Evolutionary conservation across 257 asterid genomes (phyloP), one percentile per base, ranked within the genome.

Genomic region (Solanum bulbocastanum): DNA sequence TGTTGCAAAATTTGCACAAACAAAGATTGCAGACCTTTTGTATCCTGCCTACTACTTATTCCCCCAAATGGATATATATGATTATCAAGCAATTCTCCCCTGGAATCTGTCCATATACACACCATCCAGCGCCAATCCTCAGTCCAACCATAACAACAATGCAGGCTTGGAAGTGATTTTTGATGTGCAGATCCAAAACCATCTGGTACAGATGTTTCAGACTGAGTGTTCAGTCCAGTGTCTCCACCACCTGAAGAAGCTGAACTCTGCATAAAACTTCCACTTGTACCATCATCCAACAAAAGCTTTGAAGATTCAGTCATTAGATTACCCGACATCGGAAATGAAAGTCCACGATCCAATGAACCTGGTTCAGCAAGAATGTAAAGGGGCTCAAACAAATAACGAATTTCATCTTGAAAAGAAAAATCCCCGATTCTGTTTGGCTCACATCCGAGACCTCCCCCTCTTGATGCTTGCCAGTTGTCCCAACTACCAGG

Each of bases 61-160:
- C 99, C 99, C 85, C 99, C 99, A 76, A 96, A 97, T 40, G 99
- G 99, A 92, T 96, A 96, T 69, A 95, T 94, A 90, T 91, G 93
- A 91, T 96, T 94, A 91, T 97, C 99, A 14, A 97, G 98, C 92
- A 97, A 91, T 90, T 97, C 99, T 52, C 99, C 99, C 91, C 99
- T 94, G 16, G 99, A 93, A 88, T 97, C 99, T 39, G 99, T 97
- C 99, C 99, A 97, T 87, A 97, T 89, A 92, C 96, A 95, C 78
- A 96, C 98, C 95, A 97, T 90, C 99, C 99, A 97, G 60, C 99
- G 98, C 99, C 99, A 97, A 93, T 97, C 99, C 89, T 97, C 99
- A 79, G 99, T 96, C 99, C 99, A 97, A 71, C 98, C 99, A 91
- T 97, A 97, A 92, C 99, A 96, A 91, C 99, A 97, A 91, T 97